These are phyloP conservation scores for Bruguiera gymnorhiza DNA, from an alignment of 345 rosid genomes.

Conservation along the genomic window DNA sequence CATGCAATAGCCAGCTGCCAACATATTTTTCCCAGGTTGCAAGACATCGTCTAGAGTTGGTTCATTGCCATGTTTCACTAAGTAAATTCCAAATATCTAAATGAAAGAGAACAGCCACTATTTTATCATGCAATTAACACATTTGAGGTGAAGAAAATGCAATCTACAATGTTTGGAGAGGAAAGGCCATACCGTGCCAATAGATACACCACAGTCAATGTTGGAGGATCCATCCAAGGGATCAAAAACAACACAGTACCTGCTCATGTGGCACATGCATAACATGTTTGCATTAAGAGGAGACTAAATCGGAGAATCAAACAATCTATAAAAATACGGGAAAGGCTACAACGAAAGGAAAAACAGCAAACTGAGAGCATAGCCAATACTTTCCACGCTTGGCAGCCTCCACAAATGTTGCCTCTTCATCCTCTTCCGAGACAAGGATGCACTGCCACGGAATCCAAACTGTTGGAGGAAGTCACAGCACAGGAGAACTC, in stretches of 20 bases:
- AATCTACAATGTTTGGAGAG: neutral
- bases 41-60: constrained; percentile 78
- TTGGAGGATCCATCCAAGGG: constrained; percentile 98
- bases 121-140: neutral
- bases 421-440: constrained; percentile 96
- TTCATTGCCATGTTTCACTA: constrained; percentile 56
- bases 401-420: constrained; percentile 72
- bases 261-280: constrained; percentile 19
- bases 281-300: neutral
- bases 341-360: neutral
- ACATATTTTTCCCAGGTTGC: constrained; percentile 87
- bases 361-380: neutral
- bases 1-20: constrained; percentile 99
- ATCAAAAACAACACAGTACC: constrained; percentile 95
- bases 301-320: neutral
- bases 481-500: neutral
- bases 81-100: constrained; percentile 94
- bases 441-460: constrained; percentile 78
- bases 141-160: neutral
- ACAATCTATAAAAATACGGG: neutral
- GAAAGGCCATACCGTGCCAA: constrained; percentile 72
- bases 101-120: constrained; percentile 27
- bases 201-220: constrained; percentile 95
- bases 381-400: constrained; percentile 70
- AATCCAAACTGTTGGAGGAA: constrained; percentile 17